Percentiles rank a stretch among this genome's conserved stretches.
phyloP scores from a whole-genome alignment of 805 yeast genomes.

The Priceomyces melissophilus region DNA sequence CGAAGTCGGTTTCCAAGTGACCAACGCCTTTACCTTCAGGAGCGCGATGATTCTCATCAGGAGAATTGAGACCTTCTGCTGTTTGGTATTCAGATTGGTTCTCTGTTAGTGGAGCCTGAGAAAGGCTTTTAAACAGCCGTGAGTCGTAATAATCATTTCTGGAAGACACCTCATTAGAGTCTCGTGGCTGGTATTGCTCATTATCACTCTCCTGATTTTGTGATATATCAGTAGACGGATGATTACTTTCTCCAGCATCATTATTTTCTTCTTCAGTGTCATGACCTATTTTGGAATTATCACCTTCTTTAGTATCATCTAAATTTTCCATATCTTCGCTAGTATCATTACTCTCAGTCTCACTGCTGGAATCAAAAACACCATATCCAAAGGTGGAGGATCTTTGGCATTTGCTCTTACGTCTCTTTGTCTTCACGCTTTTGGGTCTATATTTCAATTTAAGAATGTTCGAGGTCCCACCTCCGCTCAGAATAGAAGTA shows the following conservation, averaged over 20 bases:
- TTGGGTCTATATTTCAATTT: slow-evolving; percentile 1
- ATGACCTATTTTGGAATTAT: background rate
- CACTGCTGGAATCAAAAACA: background rate
- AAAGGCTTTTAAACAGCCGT: background rate
- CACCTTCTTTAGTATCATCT: background rate
- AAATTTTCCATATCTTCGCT: background rate
- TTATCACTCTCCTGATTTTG: no score
- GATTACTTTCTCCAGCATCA: background rate
- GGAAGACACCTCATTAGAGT: no score
- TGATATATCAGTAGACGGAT: background rate
- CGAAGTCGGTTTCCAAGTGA: background rate
- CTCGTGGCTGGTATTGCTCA: background rate
- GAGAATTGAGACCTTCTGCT: no score
- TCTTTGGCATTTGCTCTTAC: background rate
- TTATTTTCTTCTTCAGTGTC: background rate
- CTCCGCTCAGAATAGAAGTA: slow-evolving; percentile 28
- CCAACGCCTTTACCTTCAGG: background rate
- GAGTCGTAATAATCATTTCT: background rate
- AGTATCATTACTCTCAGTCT: background rate
- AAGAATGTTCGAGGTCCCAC: slow-evolving; percentile 11
- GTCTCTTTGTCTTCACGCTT: slow-evolving; percentile 2
- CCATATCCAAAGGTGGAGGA: slow-evolving; percentile 1
- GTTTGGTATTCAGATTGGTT: background rate
- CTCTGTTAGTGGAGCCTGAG: background rate
- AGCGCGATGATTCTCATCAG: background rate